Conservation (phyloP, 2,329 filamentous ascomycete genomes). For the Fusarium succisae region DNA sequence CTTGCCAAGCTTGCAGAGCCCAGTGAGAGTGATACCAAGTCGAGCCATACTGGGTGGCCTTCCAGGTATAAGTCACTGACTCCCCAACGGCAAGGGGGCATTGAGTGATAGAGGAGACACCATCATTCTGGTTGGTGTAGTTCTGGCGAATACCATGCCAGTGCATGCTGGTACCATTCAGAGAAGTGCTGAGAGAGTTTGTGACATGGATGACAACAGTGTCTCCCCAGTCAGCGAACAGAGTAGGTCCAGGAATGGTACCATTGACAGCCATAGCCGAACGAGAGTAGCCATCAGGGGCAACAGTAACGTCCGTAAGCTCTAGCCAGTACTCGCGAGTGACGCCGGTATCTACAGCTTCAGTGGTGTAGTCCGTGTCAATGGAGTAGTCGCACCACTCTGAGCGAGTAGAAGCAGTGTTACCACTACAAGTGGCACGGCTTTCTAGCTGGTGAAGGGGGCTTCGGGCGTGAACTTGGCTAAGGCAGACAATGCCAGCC, state of each 20-base stretch:
- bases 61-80: slow-evolving; percentile 65
- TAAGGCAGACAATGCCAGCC: background rate
- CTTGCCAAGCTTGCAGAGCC: slow-evolving; percentile 59
- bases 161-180: slow-evolving; percentile 70
- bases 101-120: slow-evolving; percentile 60
- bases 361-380: slow-evolving; percentile 56
- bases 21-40: slow-evolving; percentile 72
- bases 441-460: background rate
- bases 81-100: slow-evolving; percentile 62
- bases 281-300: slow-evolving; percentile 58
- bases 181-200: slow-evolving; percentile 53
- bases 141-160: slow-evolving; percentile 71
- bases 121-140: slow-evolving; percentile 64
- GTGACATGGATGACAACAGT: slow-evolving; percentile 62
- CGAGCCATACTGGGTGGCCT: slow-evolving; percentile 63
- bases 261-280: slow-evolving; percentile 62
- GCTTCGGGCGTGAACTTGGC: background rate
- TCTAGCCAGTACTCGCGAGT: slow-evolving; percentile 60
- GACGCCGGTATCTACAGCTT: slow-evolving; percentile 57
- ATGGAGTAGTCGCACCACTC: slow-evolving; percentile 60
- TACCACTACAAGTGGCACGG: background rate
- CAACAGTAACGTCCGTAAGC: slow-evolving; percentile 50
- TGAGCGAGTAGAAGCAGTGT: slow-evolving; percentile 1
- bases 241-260: slow-evolving; percentile 66
- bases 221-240: slow-evolving; percentile 63